Base-by-base conservation (phyloP, 306 rosid species). In the Senna tora region DNA sequence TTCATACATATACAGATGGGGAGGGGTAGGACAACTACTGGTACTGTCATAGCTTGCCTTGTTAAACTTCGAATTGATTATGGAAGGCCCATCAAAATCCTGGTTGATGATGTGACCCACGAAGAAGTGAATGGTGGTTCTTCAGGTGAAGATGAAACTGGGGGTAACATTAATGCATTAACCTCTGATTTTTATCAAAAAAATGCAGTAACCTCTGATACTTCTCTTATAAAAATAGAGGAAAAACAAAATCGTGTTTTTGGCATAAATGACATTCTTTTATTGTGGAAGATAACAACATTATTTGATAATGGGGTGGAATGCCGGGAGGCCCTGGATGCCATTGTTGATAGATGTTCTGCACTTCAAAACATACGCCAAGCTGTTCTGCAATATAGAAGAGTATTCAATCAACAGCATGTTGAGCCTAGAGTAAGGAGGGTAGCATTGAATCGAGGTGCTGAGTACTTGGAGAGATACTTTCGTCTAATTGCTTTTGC, bases 401-500 rank as follows among this genome's bases (percentile, higher is more conserved):
- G 79, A 84, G 87, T 87, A 59, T 89, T 89, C 81, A 92, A 89
- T 86, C 97, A 89, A 77, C 96, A 91, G 55, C 92, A 87, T 75
- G 91, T 81, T 17, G 97, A 92, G 77, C 96, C 90, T 28, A 83
- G 97, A 83, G 94, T 79, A 65, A 87, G 97, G 87, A 87, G 97
- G 84, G 89, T 92, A 61, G 97, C 97, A 53, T 81, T 92, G 74
- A 84, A 84, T 74, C 94, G 97, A 71, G 92, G 94, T 14, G 97
- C 89, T 46, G 97, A 92, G 90, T 89, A 87, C 79, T 82, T 89
- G 79, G 96, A 92, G 60, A 85, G 97, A 41, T 92, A 92, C 79
- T 92, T 92, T 80, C 92, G 92, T 68, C 83, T 92, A 70, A 92
- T 92, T 84, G 90, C 97, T 36, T 92, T 92, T 86, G 96, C 97